These are phyloP conservation scores for Naganishia cerealis DNA, from an alignment of 1,284 basidiomycete genomes.

Conservation along the genomic window DNA sequence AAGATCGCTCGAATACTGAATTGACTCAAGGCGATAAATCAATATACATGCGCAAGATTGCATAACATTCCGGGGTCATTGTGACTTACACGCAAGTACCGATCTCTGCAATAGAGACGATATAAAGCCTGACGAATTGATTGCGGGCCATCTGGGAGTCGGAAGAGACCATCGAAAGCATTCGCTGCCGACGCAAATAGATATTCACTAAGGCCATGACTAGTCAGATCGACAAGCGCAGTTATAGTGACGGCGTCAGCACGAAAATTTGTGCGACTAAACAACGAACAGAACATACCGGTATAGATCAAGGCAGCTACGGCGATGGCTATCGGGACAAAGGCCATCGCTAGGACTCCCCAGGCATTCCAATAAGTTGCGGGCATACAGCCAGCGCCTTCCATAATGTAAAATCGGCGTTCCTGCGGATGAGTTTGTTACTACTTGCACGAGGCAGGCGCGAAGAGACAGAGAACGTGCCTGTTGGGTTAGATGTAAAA, in stretches of 20 bases:
- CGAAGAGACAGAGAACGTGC: constrained; percentile 4
- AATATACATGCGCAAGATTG: background rate
- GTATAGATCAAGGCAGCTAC: constrained; percentile 41
- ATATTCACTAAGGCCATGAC: constrained; percentile 49
- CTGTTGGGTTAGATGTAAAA: constrained; percentile 44
- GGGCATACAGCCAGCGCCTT: constrained; percentile 42
- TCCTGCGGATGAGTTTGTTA: constrained; percentile 30
- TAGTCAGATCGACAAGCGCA: background rate
- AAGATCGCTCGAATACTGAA: constrained; percentile 46
- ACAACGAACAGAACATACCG: constrained; percentile 34
- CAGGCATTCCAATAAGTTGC: constrained; percentile 48
- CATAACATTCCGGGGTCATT: background rate
- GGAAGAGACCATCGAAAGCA: constrained; percentile 43
- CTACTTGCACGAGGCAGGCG: background rate
- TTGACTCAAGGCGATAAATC: background rate
- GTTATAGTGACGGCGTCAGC: background rate
- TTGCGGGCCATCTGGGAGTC: constrained; percentile 43
- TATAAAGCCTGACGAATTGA: constrained; percentile 46
- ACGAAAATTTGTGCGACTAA: background rate
- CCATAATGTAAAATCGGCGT: constrained; percentile 45
- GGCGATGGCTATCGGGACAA: constrained; percentile 47
- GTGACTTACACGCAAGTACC: constrained; percentile 44
- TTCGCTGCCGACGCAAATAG: constrained; percentile 42
- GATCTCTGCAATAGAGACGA: constrained; percentile 44
- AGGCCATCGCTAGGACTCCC: constrained; percentile 47